phyloP scores from a whole-genome alignment of 495 filamentous ascomycete species.

The Chlorociboria aeruginascens region DNA sequence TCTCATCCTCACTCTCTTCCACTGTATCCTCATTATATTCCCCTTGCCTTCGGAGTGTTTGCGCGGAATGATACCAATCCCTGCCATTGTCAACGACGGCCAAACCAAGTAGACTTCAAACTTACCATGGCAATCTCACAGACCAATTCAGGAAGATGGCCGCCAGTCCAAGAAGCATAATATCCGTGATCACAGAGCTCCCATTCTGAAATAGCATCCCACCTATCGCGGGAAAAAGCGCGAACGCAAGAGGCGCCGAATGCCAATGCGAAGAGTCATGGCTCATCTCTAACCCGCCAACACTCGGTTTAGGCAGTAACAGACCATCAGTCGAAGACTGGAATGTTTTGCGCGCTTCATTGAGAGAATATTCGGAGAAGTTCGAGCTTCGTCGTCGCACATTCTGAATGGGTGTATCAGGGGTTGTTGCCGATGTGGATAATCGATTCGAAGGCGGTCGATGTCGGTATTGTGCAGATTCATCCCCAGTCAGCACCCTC shows the following conservation, averaged over 20 bases:
- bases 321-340: conserved; percentile 62
- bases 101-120: neutral
- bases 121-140: conserved; percentile 77
- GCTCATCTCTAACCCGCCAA: neutral
- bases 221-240: conserved; percentile 71
- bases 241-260: conserved; percentile 66
- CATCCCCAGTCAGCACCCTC: conserved; percentile 11
- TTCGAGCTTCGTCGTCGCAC: conserved; percentile 56
- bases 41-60: conserved; percentile 42
- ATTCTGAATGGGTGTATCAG: neutral
- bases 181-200: conserved; percentile 67
- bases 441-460: conserved; percentile 5
- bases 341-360: conserved; percentile 53
- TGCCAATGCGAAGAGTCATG: conserved; percentile 57
- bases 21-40: conserved; percentile 34
- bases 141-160: conserved; percentile 91
- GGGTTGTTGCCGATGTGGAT: neutral
- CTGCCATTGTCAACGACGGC: conserved; percentile 25
- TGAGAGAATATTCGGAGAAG: conserved; percentile 57
- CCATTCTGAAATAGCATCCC: conserved; percentile 82
- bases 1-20: conserved; percentile 31
- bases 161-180: conserved; percentile 65
- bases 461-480: conserved; percentile 8
- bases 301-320: conserved; percentile 46
- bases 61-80: conserved; percentile 84